A percentile compares a stretch with the other conserved stretches of the same genome.
Conservation (phyloP, 306 rosid genomes). For the Senna tora region DNA sequence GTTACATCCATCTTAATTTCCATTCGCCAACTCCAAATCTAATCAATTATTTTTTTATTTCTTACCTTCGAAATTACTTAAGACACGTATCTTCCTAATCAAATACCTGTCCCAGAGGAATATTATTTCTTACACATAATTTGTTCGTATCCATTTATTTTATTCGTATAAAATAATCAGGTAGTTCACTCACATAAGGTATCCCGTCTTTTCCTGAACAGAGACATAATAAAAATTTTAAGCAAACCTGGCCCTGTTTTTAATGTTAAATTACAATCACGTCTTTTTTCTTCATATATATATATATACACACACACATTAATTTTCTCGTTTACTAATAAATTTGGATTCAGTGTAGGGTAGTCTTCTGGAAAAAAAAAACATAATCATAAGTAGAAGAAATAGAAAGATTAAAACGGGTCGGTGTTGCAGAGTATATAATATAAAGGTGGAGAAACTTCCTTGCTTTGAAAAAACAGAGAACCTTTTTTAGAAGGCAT, state of each 20-base stretch:
- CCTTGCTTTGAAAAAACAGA: conserved; percentile 1
- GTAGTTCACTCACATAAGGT: neutral
- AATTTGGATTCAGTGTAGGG: neutral
- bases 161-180: neutral
- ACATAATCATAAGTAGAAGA: neutral
- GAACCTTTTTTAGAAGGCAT: neutral
- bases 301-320: no score
- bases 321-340: conserved; percentile 1
- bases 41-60: neutral
- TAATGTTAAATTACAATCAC: neutral
- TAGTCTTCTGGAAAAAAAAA: neutral
- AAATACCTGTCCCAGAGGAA: neutral
- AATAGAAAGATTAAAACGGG: neutral
- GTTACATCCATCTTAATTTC: neutral
- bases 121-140: neutral
- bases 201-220: neutral
- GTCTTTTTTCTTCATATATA: no score
- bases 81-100: conserved; percentile 3
- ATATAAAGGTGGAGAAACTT: conserved; percentile 24
- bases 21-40: conserved; percentile 9
- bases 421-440: neutral
- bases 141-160: neutral
- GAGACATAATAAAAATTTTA: neutral
- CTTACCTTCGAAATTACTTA: conserved; percentile 1
- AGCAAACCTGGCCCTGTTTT: neutral